phyloP scores from a whole-genome alignment of 176 grass and related monocot species.

The Puya raimondii region DNA sequence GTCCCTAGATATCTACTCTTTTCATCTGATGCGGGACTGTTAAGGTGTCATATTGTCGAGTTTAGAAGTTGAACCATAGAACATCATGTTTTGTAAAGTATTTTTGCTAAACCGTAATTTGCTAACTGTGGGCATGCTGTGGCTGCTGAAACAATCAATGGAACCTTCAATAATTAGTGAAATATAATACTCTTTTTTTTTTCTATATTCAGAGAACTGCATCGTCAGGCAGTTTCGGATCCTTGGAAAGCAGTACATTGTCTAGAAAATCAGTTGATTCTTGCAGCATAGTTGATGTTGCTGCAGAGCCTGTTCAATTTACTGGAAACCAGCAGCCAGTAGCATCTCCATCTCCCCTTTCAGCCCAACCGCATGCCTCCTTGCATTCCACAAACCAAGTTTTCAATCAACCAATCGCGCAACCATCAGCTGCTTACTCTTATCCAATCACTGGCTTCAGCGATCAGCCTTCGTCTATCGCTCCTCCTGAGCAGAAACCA shows the following conservation, averaged over 20 bases:
- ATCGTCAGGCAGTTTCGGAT: conserved; percentile 86
- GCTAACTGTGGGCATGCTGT: too few relatives aligned
- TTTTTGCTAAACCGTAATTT: too few relatives aligned
- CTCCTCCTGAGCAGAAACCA: conserved; percentile 28
- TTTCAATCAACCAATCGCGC: conserved; percentile 37
- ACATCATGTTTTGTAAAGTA: too few relatives aligned
- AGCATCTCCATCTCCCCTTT: conserved; percentile 30
- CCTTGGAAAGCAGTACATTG: conserved; percentile 22
- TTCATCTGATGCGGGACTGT: too few relatives aligned
- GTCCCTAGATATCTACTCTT: too few relatives aligned
- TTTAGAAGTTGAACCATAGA: too few relatives aligned
- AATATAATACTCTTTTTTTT: conserved; percentile 8
- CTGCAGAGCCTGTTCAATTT: conserved; percentile 30
- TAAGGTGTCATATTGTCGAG: too few relatives aligned
- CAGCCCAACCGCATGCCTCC: conserved; percentile 26
- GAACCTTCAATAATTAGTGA: conserved; percentile 5
- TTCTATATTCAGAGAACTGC: conserved; percentile 59
- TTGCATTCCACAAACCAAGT: conserved; percentile 21
- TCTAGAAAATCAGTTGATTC: conserved; percentile 31
- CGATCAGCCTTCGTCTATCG: conserved; percentile 30
- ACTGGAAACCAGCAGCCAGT: conserved; percentile 28
- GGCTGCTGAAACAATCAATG: too few relatives aligned
- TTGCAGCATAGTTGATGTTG: conserved; percentile 27
- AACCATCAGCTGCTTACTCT: conserved; percentile 20
- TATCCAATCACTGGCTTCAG: conserved; percentile 61